Percentiles rank a stretch among this genome's conserved stretches.
Evolutionary conservation across 306 rosid species (phyloP).

Genomic region (Ceratonia siliqua): DNA sequence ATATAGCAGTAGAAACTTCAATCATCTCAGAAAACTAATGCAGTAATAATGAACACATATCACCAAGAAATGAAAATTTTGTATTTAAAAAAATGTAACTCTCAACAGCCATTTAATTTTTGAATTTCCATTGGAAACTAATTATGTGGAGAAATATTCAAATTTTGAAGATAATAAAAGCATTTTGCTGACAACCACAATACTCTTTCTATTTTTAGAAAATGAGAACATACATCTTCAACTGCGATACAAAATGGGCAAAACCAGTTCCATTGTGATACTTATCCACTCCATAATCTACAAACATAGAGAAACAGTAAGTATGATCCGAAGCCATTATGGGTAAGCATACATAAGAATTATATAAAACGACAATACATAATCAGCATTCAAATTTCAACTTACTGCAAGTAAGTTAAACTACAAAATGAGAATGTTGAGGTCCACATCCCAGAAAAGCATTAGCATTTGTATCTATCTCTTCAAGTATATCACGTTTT

Average conservation of each 20-base stretch:
- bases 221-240: slow-evolving; percentile 69
- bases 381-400: slow-evolving; percentile 4
- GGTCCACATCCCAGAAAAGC: slow-evolving; percentile 93
- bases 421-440: slow-evolving; percentile 78
- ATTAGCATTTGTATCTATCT: slow-evolving; percentile 77
- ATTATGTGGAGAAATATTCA: neutral
- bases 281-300: slow-evolving; percentile 82
- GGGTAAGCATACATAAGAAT: neutral
- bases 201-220: neutral
- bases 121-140: neutral
- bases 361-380: neutral
- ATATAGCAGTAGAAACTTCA: neutral
- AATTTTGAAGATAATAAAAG: neutral
- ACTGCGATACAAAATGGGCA: slow-evolving; percentile 80
- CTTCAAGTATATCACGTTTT: slow-evolving; percentile 86
- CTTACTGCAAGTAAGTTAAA: slow-evolving; percentile 86
- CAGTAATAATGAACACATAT: neutral
- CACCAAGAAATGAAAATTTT: slow-evolving; percentile 6
- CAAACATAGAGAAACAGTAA: slow-evolving; percentile 21
- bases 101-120: neutral
- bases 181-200: slow-evolving; percentile 2
- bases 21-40: neutral
- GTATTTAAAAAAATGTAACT: neutral
- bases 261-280: slow-evolving; percentile 82
- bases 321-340: neutral